Evolutionary conservation across 345 rosid genomes (phyloP), one percentile per base, ranked within the genome.

Genomic region (Bruguiera parviflora): DNA sequence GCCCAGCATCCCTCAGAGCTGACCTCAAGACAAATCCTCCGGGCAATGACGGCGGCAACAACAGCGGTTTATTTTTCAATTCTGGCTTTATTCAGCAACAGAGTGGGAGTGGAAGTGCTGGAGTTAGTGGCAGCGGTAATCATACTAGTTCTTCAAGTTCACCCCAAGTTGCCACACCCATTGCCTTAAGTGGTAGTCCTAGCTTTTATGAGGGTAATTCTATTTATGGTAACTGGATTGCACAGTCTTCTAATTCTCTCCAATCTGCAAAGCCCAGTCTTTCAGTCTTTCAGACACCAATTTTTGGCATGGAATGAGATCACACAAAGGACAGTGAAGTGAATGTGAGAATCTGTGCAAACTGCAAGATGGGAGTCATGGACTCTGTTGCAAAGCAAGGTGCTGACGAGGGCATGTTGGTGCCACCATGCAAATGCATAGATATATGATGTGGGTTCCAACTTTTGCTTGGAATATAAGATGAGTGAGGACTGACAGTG

Each of bases 231-330:
- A 81, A 77, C 82, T 81, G 87, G 84, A 80, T 72, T 78, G 64
- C 85, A 69, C 79, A 82, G 73, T 69, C 85, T 66, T 32, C 80
- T 58, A 88, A 77, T 77, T 58, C 87, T 63, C 80, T 83, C 66
- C 90, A 83, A 75, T 51, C 86, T 78, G 89, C 84, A 63, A 90
- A 92, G 84, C 72, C 91, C 11, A 85, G 70, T 67, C 75, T 90
- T 28, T 84, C 92, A 20, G 82, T 85, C 75, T 87, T 87, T 75
- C 96, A 88, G 89, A 88, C 92, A 43, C 93, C 96, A 22, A 88
- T 92, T 75, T 90, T 88, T 79, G 96, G 98, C 39, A 84, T 87
- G 81, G 98, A 92, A 80, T 90, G 91, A 92, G 80, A 39, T 70
- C 74, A 73, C 74, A 73, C 61, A 19, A 63, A 56, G 53, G 51